A percentile compares a stretch with the other conserved stretches of the same genome.
These are phyloP conservation scores for Didymella keratinophila DNA, from an alignment of 2,329 filamentous ascomycete species.

Conservation along the genomic window DNA sequence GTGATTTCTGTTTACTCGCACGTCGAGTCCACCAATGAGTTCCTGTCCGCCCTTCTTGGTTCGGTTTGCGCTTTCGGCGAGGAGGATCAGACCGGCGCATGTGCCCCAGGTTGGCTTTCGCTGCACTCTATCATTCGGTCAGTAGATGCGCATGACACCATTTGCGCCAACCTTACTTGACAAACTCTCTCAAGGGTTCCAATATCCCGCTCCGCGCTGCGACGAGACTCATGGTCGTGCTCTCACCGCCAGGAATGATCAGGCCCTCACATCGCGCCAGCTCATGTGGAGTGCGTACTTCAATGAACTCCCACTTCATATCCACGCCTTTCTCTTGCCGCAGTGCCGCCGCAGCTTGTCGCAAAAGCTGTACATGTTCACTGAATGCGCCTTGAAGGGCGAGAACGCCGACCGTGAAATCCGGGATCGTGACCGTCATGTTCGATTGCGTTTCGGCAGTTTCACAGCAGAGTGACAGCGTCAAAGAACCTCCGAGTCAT, in stretches of 20 bases:
- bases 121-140: constrained; percentile 62
- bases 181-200: constrained; percentile 85
- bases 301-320: constrained; percentile 68
- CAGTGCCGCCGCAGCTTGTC: constrained; percentile 68
- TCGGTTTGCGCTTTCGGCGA: constrained; percentile 85
- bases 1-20: constrained; percentile 91
- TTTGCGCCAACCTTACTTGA: constrained; percentile 72
- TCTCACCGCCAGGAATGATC: constrained; percentile 92
- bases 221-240: constrained; percentile 89
- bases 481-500: constrained; percentile 13
- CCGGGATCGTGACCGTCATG: constrained; percentile 39
- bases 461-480: background rate
- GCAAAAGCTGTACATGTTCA: constrained; percentile 83
- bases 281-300: constrained; percentile 79
- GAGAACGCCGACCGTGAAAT: constrained; percentile 66
- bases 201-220: constrained; percentile 82
- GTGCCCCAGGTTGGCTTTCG: constrained; percentile 93
- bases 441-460: background rate
- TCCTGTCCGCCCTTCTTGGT: constrained; percentile 93
- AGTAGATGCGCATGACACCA: background rate
- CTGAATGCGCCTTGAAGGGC: constrained; percentile 92
- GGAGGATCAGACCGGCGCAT: constrained; percentile 90
- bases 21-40: constrained; percentile 88
- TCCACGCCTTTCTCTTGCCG: constrained; percentile 27
- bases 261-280: constrained; percentile 80